Evolutionary conservation across 1,284 basidiomycete genomes (phyloP), one percentile per base, ranked within the genome.

Genomic region (Ganoderma lucidum): DNA sequence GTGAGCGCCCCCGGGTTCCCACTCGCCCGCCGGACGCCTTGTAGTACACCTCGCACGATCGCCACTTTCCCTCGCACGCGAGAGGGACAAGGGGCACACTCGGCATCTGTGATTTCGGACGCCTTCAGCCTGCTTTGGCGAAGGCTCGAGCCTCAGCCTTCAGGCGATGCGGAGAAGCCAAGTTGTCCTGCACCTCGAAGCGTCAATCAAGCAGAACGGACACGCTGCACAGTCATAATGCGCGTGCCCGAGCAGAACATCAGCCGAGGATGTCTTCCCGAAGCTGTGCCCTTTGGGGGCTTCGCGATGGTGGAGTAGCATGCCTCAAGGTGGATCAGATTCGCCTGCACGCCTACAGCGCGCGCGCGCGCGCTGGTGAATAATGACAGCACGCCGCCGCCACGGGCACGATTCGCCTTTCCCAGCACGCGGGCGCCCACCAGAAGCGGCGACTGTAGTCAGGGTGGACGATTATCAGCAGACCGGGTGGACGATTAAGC

Each of bases 401-500:
- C 62, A 61, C 59, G 71, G 67, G 56, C 15, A 62, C 60, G 62
- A 60, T 56, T 66, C 55, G 39, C 64, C 72, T 68, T 71, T 70
- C 68, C 60, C 59, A 62, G 68, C 9, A 23, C n/a, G 32, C 48
- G 68, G 65, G 68, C 69, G 72, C 63, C 64, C 68, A 61, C 59
- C 63, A 61, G 73, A 72, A 71, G 73, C 58, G 42, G 60, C 67
- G 60, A 74, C 69, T 48, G 73, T 74, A 69, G 73, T 74, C 64
- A 74, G 44, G 73, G 61, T 65, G 67, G 23, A 60, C 69, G 73
- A 72, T 73, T 48, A 62, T 65, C 69, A 72, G 70, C 73, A 72
- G 59, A 66, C 69, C 53, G n/a, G 69, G 66, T 48, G 61, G 42
- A 45, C 62, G 28, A 6, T 45, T 45, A 53, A 59, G 56, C 35